These are phyloP conservation scores for Suhomyces coccinellae DNA, from an alignment of 1,139 yeast genomes.

Conservation along the genomic window DNA sequence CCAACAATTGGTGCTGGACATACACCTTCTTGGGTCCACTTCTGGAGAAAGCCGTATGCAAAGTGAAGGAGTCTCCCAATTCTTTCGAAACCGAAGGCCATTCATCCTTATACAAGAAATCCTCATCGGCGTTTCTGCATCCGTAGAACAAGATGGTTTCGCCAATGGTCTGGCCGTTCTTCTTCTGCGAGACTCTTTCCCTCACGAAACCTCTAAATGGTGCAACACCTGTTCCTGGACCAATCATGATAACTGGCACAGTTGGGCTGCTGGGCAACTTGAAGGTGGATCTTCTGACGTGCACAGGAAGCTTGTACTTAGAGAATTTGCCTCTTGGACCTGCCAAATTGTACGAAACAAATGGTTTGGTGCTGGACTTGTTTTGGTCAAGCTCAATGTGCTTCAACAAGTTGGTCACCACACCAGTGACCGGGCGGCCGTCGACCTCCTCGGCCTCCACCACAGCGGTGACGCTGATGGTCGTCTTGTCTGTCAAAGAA, in stretches of 20 bases:
- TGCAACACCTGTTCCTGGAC: conserved; percentile 99
- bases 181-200: conserved; percentile 59
- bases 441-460: conserved; percentile 69
- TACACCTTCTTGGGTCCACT: conserved; percentile 70
- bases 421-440: conserved; percentile 66
- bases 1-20: conserved; percentile 78
- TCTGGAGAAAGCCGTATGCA: conserved; percentile 87
- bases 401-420: conserved; percentile 84
- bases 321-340: conserved; percentile 77
- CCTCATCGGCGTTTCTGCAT: conserved; percentile 71
- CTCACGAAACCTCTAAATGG: conserved; percentile 94
- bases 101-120: conserved; percentile 80
- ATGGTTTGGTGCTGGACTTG: conserved; percentile 42
- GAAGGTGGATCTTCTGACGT: conserved; percentile 92
- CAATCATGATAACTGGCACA: conserved; percentile 87
- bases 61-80: conserved; percentile 66
- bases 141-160: conserved; percentile 81
- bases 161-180: conserved; percentile 57
- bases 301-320: conserved; percentile 73
- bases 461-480: conserved; percentile 84
- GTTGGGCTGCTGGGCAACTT: conserved; percentile 87
- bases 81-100: conserved; percentile 72
- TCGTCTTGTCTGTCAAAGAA: conserved; percentile 71
- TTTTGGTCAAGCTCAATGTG: conserved; percentile 68
- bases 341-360: conserved; percentile 63